Evolutionary conservation across 1,139 yeast genomes (phyloP).

Genomic region (Zygoascus hellenicus): DNA sequence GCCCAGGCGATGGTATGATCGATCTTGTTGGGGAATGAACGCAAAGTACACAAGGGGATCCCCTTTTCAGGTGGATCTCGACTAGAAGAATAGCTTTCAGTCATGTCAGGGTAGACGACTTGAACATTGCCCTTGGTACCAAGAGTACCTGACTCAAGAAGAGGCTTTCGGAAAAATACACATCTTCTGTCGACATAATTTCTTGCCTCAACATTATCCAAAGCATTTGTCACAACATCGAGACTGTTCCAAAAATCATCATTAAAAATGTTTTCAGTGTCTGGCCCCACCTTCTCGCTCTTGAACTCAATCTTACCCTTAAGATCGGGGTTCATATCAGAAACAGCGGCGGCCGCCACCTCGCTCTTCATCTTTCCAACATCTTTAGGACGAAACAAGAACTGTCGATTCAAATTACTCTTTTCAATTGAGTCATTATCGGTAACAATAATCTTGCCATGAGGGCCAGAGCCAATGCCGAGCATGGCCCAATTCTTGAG

Average conservation of each 20-base stretch:
- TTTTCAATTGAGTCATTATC: conserved; percentile 95
- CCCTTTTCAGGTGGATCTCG: conserved; percentile 99
- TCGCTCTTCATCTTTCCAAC: conserved; percentile 90
- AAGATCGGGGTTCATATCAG: conserved; percentile 78
- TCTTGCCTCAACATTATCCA: conserved; percentile 96
- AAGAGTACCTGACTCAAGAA: conserved; percentile 92
- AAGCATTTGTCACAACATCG: conserved; percentile 90
- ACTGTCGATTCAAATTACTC: conserved; percentile 93
- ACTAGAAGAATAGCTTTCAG: conserved; percentile 92
- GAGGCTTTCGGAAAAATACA: conserved; percentile 84
- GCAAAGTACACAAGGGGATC: conserved; percentile 91
- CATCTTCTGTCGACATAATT: conserved; percentile 97
- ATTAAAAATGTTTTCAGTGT: conserved; percentile 80
- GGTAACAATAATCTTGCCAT: conserved; percentile 79
- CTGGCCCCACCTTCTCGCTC: conserved; percentile 88
- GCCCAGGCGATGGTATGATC: conserved; percentile 99
- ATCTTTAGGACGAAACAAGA: conserved; percentile 87
- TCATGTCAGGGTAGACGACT: conserved; percentile 85
- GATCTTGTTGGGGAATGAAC: conserved; percentile 96
- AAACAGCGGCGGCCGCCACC: conserved; percentile 82
- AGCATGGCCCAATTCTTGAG: conserved; percentile 96
- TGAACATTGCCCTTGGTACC: conserved; percentile 99
- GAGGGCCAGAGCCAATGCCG: conserved; percentile 89
- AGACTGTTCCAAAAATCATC: conserved; percentile 81
- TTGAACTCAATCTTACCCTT: conserved; percentile 67